Conservation (phyloP, 164 flowering plant genomes). For the Nymphaea colorata region DNA sequence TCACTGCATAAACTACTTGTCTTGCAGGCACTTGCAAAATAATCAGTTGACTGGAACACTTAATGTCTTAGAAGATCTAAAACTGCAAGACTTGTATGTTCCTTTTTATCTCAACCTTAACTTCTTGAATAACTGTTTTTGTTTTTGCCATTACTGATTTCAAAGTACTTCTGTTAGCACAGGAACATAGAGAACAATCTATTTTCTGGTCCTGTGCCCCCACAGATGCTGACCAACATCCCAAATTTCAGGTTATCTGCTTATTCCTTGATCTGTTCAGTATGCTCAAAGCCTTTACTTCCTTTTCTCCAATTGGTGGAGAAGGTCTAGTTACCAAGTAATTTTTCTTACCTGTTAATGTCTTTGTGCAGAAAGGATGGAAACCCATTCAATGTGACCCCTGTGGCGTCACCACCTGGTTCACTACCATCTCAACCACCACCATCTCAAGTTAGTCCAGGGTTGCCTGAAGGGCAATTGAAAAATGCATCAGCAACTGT, state of each 20-base stretch:
- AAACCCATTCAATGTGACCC: constrained; percentile 54
- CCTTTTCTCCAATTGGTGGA: neutral
- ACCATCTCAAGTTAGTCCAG: constrained; percentile 21
- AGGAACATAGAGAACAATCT: constrained; percentile 81
- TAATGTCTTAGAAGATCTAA: constrained; percentile 80
- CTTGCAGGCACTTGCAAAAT: constrained; percentile 73
- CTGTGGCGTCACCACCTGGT: constrained; percentile 25
- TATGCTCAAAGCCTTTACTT: neutral
- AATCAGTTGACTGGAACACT: constrained; percentile 83
- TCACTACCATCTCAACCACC: constrained; percentile 33
- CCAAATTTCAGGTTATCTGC: constrained; percentile 36
- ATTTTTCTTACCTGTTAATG: constrained; percentile 2
- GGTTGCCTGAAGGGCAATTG: constrained; percentile 14
- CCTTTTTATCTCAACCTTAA: neutral
- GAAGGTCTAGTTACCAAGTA: neutral
- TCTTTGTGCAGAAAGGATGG: constrained; percentile 62
- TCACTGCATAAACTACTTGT: constrained; percentile 1
- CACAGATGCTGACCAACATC: constrained; percentile 43
- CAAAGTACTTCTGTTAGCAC: constrained; percentile 5
- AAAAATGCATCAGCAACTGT: constrained; percentile 10
- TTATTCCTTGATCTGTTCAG: neutral
- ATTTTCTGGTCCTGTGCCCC: constrained; percentile 79
- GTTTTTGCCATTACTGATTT: neutral
- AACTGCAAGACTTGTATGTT: constrained; percentile 54
- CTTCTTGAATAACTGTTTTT: neutral